Evolutionary conservation across 116 monocot genomes (phyloP).

Genomic region (Papilionanthe hybrid): DNA sequence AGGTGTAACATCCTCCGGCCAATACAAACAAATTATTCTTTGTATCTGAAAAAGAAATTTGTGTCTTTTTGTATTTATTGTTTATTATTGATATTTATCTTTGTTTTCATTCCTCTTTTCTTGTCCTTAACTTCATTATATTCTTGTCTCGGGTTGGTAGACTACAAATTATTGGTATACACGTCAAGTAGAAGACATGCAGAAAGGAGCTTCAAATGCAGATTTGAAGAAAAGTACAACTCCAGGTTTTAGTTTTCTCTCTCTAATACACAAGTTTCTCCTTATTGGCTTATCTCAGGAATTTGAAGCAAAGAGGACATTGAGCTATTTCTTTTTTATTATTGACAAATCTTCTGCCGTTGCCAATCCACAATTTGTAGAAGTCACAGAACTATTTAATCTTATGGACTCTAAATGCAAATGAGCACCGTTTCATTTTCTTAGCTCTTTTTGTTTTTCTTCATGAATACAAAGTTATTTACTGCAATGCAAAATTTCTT

Average conservation of each 20-base stretch:
- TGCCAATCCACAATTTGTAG: conserved; percentile 1
- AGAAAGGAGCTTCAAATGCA: conserved; percentile 32
- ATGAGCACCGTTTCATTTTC: neutral
- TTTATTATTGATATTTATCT: neutral
- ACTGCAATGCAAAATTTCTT: too few species aligned
- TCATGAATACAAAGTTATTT: too few species aligned
- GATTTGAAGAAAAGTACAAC: conserved; percentile 31
- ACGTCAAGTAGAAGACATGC: conserved; percentile 43
- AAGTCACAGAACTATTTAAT: neutral
- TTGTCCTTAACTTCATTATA: neutral
- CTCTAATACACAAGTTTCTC: neutral
- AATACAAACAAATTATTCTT: neutral
- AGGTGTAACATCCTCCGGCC: neutral
- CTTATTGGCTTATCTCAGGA: neutral
- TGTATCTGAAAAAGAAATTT: neutral
- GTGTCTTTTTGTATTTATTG: neutral
- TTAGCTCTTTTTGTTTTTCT: neutral
- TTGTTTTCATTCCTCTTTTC: neutral
- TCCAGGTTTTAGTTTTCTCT: conserved; percentile 29
- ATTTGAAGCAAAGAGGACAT: neutral
- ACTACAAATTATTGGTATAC: neutral
- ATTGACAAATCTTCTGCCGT: neutral
- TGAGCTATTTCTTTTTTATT: neutral
- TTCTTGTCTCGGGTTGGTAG: neutral
- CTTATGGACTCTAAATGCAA: conserved; percentile 5